Base-by-base conservation (phyloP, 257 asterid genomes). In the Plantago elongata region DNA sequence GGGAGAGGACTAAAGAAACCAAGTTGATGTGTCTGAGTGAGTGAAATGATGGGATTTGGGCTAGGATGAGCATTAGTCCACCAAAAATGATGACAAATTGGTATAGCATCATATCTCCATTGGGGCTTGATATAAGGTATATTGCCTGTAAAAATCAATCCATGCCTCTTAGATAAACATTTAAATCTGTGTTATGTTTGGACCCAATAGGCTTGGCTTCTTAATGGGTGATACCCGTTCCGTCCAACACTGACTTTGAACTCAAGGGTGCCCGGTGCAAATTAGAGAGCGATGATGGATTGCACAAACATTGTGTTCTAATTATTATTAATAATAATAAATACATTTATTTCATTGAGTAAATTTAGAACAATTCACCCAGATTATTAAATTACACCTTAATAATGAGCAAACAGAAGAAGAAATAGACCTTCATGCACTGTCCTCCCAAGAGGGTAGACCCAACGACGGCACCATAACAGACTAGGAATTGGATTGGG, bases 41-140 rank as follows among this genome's bases (percentile, higher is more conserved):
- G 74, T 92, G 99, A 59, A 92, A 92, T 71, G 99, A 92, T 67
- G 99, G 99, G 75, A 89, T 73, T 74, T 92, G 95, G 64, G 96
- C 99, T 65, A 92, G 77, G 40, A 89, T 61, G 72, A 92, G 61
- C 95, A 86, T 81, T 15, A 89, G 66, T 14, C 86, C 80, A 62
- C 99, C 99, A 81, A 89, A 86, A 60, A 89, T 84, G 0, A 78
- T 73, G 12, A 89, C 83, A 43, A 89, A 92, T 64, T 81, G 75
- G 60, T 76, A 84, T 0, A 89, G 80, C 76, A 80, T 76, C 86
- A 92, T 78, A 10, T 56, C 61, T 54, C 93, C 97, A 62, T 79
- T 73, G 55, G 95, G 94, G 51, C 70, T 76, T 30, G 79, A 72
- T 45, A 88, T 49, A 54, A 82, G 61, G 63, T 88, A 91, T 17